These are phyloP conservation scores for Nigrograna mackinnonii DNA, from an alignment of 2,329 filamentous ascomycete species.

Conservation along the genomic window DNA sequence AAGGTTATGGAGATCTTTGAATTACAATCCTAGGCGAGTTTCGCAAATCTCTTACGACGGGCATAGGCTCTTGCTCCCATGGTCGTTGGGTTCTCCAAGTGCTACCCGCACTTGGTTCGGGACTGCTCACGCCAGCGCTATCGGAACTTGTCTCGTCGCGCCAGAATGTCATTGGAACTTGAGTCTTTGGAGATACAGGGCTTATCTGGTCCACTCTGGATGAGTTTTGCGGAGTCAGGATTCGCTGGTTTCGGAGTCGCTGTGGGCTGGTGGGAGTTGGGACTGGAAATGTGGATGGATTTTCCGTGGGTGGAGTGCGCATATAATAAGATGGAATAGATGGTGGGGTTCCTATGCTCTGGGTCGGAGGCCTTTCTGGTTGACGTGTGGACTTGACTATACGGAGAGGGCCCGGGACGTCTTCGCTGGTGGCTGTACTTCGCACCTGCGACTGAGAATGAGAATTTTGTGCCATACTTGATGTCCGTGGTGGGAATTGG, in stretches of 20 bases:
- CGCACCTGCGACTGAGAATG: too few species aligned
- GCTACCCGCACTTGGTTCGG: background rate
- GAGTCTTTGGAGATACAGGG: constrained; percentile 13
- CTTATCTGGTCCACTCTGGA: constrained; percentile 13
- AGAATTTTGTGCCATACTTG: background rate
- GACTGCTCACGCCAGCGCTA: background rate
- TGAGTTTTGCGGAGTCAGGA: constrained; percentile 18
- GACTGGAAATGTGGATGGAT: constrained; percentile 5
- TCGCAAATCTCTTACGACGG: background rate
- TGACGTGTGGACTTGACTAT: too few species aligned
- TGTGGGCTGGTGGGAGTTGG: constrained; percentile 11
- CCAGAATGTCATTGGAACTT: constrained; percentile 15
- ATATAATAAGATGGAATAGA: constrained; percentile 10
- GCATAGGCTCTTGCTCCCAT: background rate
- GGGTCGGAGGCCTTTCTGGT: background rate
- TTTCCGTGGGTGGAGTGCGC: constrained; percentile 6
- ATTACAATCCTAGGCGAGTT: background rate
- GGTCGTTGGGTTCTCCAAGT: background rate
- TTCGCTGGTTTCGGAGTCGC: constrained; percentile 16
- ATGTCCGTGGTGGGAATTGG: background rate
- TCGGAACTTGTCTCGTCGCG: constrained; percentile 7
- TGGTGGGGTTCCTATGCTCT: background rate
- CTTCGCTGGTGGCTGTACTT: too few species aligned
- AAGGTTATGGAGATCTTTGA: too few species aligned
- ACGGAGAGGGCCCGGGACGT: too few species aligned